Conservation (phyloP, 2,329 filamentous ascomycete species). For the Aspergillus floridensis region DNA sequence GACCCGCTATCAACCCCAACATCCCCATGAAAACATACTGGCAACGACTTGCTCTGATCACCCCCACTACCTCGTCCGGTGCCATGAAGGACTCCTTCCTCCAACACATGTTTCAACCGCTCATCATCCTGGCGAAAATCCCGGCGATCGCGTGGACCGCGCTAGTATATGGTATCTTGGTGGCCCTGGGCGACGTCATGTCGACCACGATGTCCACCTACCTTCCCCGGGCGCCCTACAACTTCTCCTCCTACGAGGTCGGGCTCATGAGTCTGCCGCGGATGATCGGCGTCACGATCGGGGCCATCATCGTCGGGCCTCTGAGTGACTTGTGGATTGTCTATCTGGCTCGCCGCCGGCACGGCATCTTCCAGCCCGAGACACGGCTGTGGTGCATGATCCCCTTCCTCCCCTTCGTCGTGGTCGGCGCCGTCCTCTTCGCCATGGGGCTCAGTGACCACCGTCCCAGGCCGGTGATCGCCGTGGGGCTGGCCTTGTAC, state of each 20-base stretch:
- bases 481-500: not conserved
- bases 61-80: not conserved
- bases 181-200: slow-evolving; percentile 41
- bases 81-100: not conserved
- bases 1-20: too few species aligned
- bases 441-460: too few species aligned
- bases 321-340: slow-evolving; percentile 40
- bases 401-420: slow-evolving; percentile 1
- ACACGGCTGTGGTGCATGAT: slow-evolving; percentile 40
- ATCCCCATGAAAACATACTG: not conserved
- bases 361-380: slow-evolving; percentile 47
- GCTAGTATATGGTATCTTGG: slow-evolving; percentile 39
- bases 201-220: slow-evolving; percentile 36
- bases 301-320: not conserved
- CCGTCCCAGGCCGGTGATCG: too few species aligned
- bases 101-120: not conserved
- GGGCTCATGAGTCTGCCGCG: slow-evolving; percentile 41
- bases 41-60: slow-evolving; percentile 2
- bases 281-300: slow-evolving; percentile 36
- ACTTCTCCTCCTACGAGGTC: slow-evolving; percentile 38
- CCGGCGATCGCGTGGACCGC: slow-evolving; percentile 52
- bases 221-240: slow-evolving; percentile 41
- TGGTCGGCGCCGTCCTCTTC: too few species aligned
- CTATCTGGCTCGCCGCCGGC: slow-evolving; percentile 34
- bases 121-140: slow-evolving; percentile 26